These are phyloP conservation scores for Ensete ventricosum DNA, from an alignment of 176 grass and related monocot species.

Conservation along the genomic window DNA sequence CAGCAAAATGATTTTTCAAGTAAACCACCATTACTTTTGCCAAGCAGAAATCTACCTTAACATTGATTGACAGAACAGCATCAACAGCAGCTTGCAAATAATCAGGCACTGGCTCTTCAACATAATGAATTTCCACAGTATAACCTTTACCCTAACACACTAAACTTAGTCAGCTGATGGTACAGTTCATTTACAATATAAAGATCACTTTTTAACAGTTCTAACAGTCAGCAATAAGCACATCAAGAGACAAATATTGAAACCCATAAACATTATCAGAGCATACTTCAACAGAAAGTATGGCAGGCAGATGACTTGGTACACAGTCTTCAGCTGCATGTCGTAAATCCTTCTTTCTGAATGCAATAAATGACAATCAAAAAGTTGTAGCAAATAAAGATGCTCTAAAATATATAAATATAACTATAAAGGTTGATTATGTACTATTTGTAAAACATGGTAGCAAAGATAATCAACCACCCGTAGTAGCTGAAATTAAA, in stretches of 20 bases:
- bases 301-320: slow-evolving; percentile 63
- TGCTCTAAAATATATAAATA: neutral
- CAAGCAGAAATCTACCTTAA: slow-evolving; percentile 45
- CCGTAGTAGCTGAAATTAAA: neutral
- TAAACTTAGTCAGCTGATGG: slow-evolving; percentile 11
- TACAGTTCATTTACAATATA: neutral
- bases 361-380: slow-evolving; percentile 4
- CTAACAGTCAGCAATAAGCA: neutral
- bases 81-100: slow-evolving; percentile 68
- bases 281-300: slow-evolving; percentile 96
- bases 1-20: neutral
- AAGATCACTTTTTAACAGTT: slow-evolving; percentile 12
- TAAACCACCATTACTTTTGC: neutral
- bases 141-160: slow-evolving; percentile 75
- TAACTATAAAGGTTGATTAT: neutral
- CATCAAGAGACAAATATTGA: neutral
- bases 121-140: slow-evolving; percentile 78
- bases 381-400: slow-evolving; percentile 5
- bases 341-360: slow-evolving; percentile 46
- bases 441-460: neutral
- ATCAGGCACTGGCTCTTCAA: slow-evolving; percentile 86
- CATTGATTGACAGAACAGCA: slow-evolving; percentile 71
- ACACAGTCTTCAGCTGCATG: slow-evolving; percentile 38
- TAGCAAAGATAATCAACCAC: neutral
- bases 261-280: neutral